Conservation (phyloP, 495 filamentous ascomycete species). For the Penicillium angulare region DNA sequence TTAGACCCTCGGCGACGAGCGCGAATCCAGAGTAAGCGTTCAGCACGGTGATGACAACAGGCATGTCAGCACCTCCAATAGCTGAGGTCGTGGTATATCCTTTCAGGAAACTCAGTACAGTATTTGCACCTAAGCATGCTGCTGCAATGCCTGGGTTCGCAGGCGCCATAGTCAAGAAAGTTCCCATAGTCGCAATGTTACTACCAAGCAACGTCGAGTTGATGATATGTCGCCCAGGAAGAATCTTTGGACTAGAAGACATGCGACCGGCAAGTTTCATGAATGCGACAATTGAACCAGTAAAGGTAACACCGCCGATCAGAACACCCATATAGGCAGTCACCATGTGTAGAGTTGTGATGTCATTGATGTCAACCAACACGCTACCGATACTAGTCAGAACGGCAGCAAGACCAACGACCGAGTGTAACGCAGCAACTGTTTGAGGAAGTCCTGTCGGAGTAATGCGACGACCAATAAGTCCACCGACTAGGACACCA, state of each 20-base stretch:
- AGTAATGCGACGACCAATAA: conserved; percentile 80
- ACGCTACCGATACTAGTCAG: conserved; percentile 80
- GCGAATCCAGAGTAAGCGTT: conserved; percentile 86
- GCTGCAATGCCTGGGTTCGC: conserved; percentile 71
- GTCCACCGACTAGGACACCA: conserved; percentile 58
- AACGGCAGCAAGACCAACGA: conserved; percentile 78
- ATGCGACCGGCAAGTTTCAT: conserved; percentile 75
- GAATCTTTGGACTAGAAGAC: conserved; percentile 66
- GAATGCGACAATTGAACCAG: conserved; percentile 78
- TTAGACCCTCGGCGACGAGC: conserved; percentile 77
- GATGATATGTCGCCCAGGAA: conserved; percentile 67
- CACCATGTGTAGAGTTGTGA: conserved; percentile 72
- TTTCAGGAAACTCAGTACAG: conserved; percentile 73
- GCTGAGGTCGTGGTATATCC: conserved; percentile 79
- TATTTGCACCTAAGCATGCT: conserved; percentile 67
- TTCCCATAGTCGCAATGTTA: conserved; percentile 75
- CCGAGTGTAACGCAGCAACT: conserved; percentile 76
- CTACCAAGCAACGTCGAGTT: conserved; percentile 67
- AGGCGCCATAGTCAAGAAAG: conserved; percentile 73
- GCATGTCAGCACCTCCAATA: conserved; percentile 85
- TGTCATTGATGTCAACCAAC: conserved; percentile 61
- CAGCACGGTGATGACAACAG: conserved; percentile 80
- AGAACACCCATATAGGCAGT: conserved; percentile 77
- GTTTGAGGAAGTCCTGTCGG: conserved; percentile 80
- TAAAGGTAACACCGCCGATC: conserved; percentile 80